A percentile compares a stretch with the other conserved stretches of the same genome.
These are phyloP conservation scores for Leccinum fibrillosum DNA, from an alignment of 768 basidiomycete species.

Conservation along the genomic window DNA sequence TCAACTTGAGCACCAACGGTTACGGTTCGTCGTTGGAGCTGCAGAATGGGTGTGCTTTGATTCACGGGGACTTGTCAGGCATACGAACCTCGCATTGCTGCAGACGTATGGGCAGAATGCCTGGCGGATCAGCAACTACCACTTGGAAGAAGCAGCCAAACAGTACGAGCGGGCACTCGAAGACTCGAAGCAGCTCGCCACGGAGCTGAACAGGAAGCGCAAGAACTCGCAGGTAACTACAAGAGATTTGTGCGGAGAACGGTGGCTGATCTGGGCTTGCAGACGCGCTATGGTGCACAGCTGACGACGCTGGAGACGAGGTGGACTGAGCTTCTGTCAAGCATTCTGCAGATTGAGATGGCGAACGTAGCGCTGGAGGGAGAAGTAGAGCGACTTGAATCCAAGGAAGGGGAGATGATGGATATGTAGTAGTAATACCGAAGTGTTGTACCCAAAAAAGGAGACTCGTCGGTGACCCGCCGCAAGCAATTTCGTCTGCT, in stretches of 20 bases:
- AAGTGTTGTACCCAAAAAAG: conserved; percentile 22
- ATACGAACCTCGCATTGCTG: conserved; percentile 77
- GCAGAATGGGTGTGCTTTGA: background rate
- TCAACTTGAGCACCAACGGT: conserved; percentile 81
- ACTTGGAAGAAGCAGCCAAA: conserved; percentile 74
- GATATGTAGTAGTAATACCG: conserved; percentile 19
- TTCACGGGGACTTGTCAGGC: conserved; percentile 42
- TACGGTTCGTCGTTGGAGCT: conserved; percentile 49
- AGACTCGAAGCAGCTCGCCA: conserved; percentile 71
- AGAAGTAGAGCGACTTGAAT: conserved; percentile 64
- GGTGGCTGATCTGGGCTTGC: conserved; percentile 4
- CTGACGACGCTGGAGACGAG: conserved; percentile 77
- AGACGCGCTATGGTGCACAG: conserved; percentile 80
- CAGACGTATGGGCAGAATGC: conserved; percentile 89
- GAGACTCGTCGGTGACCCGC: conserved; percentile 14
- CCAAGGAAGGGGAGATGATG: conserved; percentile 60
- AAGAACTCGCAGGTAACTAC: conserved; percentile 75
- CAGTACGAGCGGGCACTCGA: conserved; percentile 71
- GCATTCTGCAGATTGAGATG: conserved; percentile 91
- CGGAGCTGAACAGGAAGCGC: conserved; percentile 83
- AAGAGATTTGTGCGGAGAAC: background rate
- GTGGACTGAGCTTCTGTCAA: conserved; percentile 93
- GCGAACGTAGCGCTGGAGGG: conserved; percentile 86
- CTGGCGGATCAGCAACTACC: conserved; percentile 89
- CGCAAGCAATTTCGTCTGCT: conserved; percentile 11